Conservation (phyloP, 164 flowering plant species). For the Pachysandra terminalis region DNA sequence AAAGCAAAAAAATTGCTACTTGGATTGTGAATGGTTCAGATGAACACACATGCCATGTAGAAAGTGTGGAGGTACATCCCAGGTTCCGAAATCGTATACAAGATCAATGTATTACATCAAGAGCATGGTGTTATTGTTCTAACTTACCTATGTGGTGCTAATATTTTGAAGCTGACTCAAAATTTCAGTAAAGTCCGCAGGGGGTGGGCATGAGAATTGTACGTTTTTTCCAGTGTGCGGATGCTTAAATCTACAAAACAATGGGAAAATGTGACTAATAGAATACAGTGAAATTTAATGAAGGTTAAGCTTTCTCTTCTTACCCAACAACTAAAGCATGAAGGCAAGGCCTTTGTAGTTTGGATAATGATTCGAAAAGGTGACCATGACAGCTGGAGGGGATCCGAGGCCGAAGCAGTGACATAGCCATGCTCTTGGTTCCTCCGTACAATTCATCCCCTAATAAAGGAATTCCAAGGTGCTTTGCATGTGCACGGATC, state of each 20-base stretch:
- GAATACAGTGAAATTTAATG: no score
- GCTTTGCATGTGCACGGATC: constrained; percentile 97
- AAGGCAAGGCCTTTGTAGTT: constrained; percentile 81
- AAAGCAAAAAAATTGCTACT: no score
- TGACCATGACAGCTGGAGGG: constrained; percentile 36
- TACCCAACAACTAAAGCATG: constrained; percentile 90
- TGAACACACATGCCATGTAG: no score
- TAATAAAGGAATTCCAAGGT: constrained; percentile 74
- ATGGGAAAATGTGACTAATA: neutral
- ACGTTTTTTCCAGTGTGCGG: constrained; percentile 60
- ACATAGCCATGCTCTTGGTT: constrained; percentile 69
- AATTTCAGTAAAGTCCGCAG: constrained; percentile 59
- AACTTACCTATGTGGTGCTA: constrained; percentile 24
- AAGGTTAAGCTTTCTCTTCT: constrained; percentile 10
- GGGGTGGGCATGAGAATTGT: constrained; percentile 67
- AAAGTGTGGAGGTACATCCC: no score
- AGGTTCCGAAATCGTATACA: no score
- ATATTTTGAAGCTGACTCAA: constrained; percentile 50
- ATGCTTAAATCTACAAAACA: constrained; percentile 64
- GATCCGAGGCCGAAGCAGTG: constrained; percentile 57
- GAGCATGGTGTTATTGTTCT: no score
- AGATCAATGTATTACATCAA: no score
- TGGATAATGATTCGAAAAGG: constrained; percentile 44
- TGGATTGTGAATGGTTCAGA: no score
- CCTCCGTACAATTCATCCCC: constrained; percentile 99